These are phyloP conservation scores for Pluteus cervinus DNA, from an alignment of 768 basidiomycete species.

Conservation along the genomic window DNA sequence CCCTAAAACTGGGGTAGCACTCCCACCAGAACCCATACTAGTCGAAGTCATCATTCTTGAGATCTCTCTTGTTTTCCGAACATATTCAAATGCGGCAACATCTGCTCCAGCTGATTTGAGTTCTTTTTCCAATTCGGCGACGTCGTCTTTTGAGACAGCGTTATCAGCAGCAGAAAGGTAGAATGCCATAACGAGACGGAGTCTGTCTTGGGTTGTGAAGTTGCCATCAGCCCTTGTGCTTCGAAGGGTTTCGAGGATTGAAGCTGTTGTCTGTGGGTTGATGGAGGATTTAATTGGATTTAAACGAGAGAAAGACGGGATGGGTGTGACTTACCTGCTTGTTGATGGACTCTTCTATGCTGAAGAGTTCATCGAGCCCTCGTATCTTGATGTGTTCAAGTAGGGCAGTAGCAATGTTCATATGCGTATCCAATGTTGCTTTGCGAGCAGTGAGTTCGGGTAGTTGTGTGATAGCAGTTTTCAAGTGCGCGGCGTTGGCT, in stretches of 20 bases:
- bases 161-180: conserved; percentile 86
- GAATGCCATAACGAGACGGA: conserved; percentile 92
- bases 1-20: conserved; percentile 62
- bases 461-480: conserved; percentile 94
- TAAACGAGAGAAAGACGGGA: background rate
- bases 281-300: background rate
- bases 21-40: conserved; percentile 45
- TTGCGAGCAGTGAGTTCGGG: conserved; percentile 97
- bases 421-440: conserved; percentile 94
- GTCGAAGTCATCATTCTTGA: conserved; percentile 82
- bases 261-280: conserved; percentile 53
- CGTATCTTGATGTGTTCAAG: conserved; percentile 94
- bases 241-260: conserved; percentile 85
- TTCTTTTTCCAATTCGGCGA: conserved; percentile 82
- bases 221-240: conserved; percentile 56
- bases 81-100: conserved; percentile 82
- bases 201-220: conserved; percentile 76
- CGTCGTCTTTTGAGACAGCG: conserved; percentile 79
- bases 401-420: conserved; percentile 97
- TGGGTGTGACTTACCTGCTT: conserved; percentile 56
- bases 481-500: conserved; percentile 89
- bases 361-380: conserved; percentile 95
- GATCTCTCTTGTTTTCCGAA: conserved; percentile 86
- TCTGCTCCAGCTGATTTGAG: conserved; percentile 80
- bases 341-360: conserved; percentile 84